Percentiles rank a stretch among this genome's conserved stretches.
Evolutionary conservation across 805 yeast genomes (phyloP).

Genomic region (Myxozyma nipponensis): DNA sequence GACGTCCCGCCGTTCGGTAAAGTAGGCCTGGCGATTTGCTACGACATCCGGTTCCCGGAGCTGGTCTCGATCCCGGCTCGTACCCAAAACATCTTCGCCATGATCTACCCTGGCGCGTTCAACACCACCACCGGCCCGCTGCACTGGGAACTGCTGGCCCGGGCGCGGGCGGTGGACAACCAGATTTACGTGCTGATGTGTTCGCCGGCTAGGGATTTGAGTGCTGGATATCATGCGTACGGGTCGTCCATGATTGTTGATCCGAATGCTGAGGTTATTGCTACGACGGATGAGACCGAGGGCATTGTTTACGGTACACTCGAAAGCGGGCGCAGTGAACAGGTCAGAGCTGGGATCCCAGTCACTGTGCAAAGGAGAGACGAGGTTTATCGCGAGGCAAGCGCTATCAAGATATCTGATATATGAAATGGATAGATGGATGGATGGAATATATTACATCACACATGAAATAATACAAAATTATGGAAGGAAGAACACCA

Average conservation of each 20-base stretch:
- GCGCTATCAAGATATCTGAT: conserved; percentile 3
- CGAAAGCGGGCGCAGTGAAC: conserved; percentile 55
- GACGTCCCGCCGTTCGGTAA: conserved; percentile 60
- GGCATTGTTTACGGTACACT: conserved; percentile 71
- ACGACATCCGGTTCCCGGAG: conserved; percentile 86
- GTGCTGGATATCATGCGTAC: conserved; percentile 75
- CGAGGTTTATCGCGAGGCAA: conserved; percentile 53
- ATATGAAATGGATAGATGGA: neutral
- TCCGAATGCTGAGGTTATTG: conserved; percentile 82
- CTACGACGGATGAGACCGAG: conserved; percentile 77
- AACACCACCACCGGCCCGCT: conserved; percentile 87
- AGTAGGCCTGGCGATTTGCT: conserved; percentile 79
- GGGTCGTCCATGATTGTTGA: conserved; percentile 86
- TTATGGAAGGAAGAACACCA: neutral
- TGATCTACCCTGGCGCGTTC: conserved; percentile 89
- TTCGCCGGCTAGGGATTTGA: conserved; percentile 90
- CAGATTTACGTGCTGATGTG: conserved; percentile 87
- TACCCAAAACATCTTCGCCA: conserved; percentile 65
- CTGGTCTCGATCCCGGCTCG: conserved; percentile 62
- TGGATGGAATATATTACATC: neutral
- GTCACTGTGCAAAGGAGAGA: conserved; percentile 66
- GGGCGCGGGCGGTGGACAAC: conserved; percentile 82
- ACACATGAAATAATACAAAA: neutral
- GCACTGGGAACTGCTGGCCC: conserved; percentile 80
- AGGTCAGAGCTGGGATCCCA: conserved; percentile 65